These are phyloP conservation scores for Daldinia grandis DNA, from an alignment of 495 filamentous ascomycete genomes.

Conservation along the genomic window DNA sequence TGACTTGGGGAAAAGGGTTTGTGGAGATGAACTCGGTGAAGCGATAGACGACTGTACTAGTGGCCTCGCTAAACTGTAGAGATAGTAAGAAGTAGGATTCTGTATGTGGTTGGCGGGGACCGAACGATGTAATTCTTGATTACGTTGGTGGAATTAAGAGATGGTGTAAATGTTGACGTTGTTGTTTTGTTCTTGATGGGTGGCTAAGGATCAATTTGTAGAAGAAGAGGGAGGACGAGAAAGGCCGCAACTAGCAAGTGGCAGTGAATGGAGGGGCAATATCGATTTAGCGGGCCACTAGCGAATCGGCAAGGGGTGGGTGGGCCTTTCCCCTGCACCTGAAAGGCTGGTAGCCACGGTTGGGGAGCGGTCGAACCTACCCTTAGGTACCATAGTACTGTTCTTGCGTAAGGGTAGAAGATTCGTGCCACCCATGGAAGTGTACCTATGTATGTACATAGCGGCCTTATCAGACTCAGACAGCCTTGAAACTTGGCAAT, in stretches of 20 bases:
- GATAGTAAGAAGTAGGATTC: constrained; percentile 15
- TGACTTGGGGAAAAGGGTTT: constrained; percentile 54
- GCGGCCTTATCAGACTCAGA: constrained; percentile 21
- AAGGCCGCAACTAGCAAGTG: constrained; percentile 35
- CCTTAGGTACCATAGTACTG: neutral
- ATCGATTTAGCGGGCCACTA: constrained; percentile 27
- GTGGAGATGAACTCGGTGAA: constrained; percentile 45
- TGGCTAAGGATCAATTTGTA: constrained; percentile 37
- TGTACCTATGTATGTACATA: too few species aligned
- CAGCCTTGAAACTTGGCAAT: neutral
- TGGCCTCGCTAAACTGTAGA: constrained; percentile 46
- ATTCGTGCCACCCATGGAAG: constrained; percentile 35
- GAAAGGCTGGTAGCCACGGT: constrained; percentile 5
- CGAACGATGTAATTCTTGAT: constrained; percentile 13
- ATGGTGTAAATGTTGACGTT: constrained; percentile 31
- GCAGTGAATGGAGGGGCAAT: constrained; percentile 44
- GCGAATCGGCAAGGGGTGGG: constrained; percentile 37
- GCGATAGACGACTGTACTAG: constrained; percentile 57
- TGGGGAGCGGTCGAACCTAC: constrained; percentile 18
- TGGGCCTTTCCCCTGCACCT: constrained; percentile 30
- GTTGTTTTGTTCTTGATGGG: constrained; percentile 33
- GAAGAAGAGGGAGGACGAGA: constrained; percentile 36
- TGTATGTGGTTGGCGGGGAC: constrained; percentile 7
- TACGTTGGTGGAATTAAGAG: constrained; percentile 20
- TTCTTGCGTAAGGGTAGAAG: constrained; percentile 12